Conservation (phyloP, 2,329 filamentous ascomycete species). For the Aureobasidium melanogenum region DNA sequence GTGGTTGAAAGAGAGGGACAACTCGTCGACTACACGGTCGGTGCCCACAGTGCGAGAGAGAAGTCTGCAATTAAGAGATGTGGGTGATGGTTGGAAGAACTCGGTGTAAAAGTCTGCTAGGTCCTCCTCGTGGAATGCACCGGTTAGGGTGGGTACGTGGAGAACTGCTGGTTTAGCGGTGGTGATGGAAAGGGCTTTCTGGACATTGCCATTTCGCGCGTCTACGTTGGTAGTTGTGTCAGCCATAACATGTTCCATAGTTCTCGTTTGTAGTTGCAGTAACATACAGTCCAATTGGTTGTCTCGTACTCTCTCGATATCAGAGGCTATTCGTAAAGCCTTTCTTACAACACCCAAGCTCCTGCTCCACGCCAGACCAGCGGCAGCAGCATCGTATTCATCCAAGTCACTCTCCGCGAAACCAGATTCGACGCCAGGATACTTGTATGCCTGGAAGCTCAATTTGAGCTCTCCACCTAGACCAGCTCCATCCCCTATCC, state of each 20-base stretch:
- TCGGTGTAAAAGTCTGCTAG: conserved; percentile 45
- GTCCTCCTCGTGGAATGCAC: conserved; percentile 35
- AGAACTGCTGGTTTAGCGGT: conserved; percentile 31
- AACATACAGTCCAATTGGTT: conserved; percentile 20
- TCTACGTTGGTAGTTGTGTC: background rate
- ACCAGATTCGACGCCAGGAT: conserved; percentile 49
- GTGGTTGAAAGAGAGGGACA: conserved; percentile 49
- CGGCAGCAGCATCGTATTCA: conserved; percentile 55
- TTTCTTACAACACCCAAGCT: conserved; percentile 51
- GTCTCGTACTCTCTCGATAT: conserved; percentile 38
- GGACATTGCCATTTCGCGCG: conserved; percentile 25
- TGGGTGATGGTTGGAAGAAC: conserved; percentile 45
- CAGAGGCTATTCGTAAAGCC: conserved; percentile 46
- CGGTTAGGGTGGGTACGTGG: conserved; percentile 38
- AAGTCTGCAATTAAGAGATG: conserved; percentile 44
- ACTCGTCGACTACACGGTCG: conserved; percentile 53
- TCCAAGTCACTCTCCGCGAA: conserved; percentile 65
- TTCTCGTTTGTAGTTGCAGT: background rate
- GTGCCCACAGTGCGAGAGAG: conserved; percentile 49
- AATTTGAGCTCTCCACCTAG: conserved; percentile 38
- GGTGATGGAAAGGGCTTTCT: conserved; percentile 32
- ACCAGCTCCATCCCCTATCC: conserved; percentile 43
- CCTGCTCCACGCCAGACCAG: conserved; percentile 61
- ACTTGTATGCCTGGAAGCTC: conserved; percentile 39
- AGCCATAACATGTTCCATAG: background rate